A percentile compares a stretch with the other conserved stretches of the same genome.
phyloP scores from a whole-genome alignment of 2,329 filamentous ascomycete genomes.

The Zalaria sp. region DNA sequence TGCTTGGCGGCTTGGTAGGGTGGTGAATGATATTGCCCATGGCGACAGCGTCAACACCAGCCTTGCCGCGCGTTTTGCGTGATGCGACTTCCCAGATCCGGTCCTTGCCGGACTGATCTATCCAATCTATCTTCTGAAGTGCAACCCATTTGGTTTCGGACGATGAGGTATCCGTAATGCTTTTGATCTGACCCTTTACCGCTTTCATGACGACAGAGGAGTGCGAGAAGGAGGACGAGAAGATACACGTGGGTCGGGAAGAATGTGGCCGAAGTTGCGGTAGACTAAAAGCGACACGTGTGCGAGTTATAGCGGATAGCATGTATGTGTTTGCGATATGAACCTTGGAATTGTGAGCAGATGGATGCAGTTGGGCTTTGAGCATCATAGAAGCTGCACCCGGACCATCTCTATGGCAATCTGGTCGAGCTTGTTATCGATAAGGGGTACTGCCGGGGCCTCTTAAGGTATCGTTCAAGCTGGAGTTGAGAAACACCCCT shows the following conservation, averaged over 20 bases:
- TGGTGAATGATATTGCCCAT: slow-evolving; percentile 40
- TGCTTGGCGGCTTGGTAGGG: slow-evolving; percentile 29
- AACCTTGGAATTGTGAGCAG: too few species aligned
- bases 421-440: too few species aligned
- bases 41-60: slow-evolving; percentile 45
- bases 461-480: too few species aligned
- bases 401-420: too few species aligned
- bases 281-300: too few species aligned
- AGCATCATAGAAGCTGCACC: too few species aligned
- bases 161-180: slow-evolving; percentile 1
- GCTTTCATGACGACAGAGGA: slow-evolving; percentile 1
- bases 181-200: slow-evolving; percentile 3
- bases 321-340: too few species aligned
- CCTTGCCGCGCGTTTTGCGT: slow-evolving; percentile 38
- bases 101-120: slow-evolving; percentile 24
- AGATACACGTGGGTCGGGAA: background rate
- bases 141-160: slow-evolving; percentile 5
- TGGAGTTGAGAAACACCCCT: too few species aligned
- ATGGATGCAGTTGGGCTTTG: too few species aligned
- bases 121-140: slow-evolving; percentile 3
- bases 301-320: too few species aligned
- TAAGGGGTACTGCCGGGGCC: too few species aligned
- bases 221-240: background rate
- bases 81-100: slow-evolving; percentile 37
- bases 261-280: too few species aligned